Evolutionary conservation across 176 grass and related monocot species (phyloP).

Genomic region (Pontederia paniculata): DNA sequence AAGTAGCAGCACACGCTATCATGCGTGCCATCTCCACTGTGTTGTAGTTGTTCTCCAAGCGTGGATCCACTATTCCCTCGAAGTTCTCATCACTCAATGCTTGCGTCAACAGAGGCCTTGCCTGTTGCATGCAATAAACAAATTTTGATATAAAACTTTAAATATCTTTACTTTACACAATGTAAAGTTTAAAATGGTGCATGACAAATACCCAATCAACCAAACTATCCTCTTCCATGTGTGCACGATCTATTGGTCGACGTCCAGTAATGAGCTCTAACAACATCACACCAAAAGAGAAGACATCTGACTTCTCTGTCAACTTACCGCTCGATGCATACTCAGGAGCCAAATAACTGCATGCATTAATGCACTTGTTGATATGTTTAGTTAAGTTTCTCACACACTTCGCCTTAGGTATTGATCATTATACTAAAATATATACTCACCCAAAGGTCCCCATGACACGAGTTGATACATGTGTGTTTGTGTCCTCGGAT

Average conservation of each 20-base stretch:
- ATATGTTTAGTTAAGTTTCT: too few relatives aligned
- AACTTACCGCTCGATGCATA: slow-evolving; percentile 43
- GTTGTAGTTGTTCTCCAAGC: slow-evolving; percentile 21
- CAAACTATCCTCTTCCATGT: slow-evolving; percentile 41
- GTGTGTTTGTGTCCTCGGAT: slow-evolving; percentile 38
- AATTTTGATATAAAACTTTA: too few relatives aligned
- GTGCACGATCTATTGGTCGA: slow-evolving; percentile 26
- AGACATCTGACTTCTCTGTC: slow-evolving; percentile 41
- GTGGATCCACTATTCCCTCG: slow-evolving; percentile 26
- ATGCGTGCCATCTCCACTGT: slow-evolving; percentile 25
- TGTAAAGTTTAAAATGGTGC: neutral
- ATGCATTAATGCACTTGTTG: too few relatives aligned
- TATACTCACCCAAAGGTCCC: slow-evolving; percentile 35
- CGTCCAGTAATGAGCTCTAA: slow-evolving; percentile 45
- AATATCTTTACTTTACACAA: too few relatives aligned
- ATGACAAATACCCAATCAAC: slow-evolving; percentile 36
- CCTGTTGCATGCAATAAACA: slow-evolving; percentile 3
- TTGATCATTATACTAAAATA: neutral
- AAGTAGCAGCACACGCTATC: slow-evolving; percentile 33
- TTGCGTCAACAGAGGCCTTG: slow-evolving; percentile 19
- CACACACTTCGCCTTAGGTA: too few relatives aligned
- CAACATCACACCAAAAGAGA: slow-evolving; percentile 62
- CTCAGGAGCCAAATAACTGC: slow-evolving; percentile 37
- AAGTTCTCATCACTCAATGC: slow-evolving; percentile 15
- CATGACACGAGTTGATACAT: slow-evolving; percentile 48